Conservation (phyloP, 2,329 filamentous ascomycete genomes). For the Exophiala lecanii-corni region DNA sequence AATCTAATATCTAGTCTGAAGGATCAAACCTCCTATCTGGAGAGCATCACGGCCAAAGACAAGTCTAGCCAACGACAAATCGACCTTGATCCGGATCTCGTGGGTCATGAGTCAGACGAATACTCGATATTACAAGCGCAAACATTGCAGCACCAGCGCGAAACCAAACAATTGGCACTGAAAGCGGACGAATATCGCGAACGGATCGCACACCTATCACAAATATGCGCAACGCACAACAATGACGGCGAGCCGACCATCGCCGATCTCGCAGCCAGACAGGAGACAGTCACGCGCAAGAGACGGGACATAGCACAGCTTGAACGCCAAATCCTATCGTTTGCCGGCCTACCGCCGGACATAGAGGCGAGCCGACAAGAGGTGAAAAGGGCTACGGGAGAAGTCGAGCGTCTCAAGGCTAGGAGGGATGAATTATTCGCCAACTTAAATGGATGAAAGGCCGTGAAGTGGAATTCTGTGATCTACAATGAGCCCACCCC, state of each 20-base stretch:
- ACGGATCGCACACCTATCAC: constrained; percentile 41
- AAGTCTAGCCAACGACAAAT: constrained; percentile 37
- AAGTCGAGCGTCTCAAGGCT: constrained; percentile 58
- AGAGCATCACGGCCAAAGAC: constrained; percentile 21
- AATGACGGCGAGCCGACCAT: not conserved
- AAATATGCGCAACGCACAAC: not conserved
- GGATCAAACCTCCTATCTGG: constrained; percentile 27
- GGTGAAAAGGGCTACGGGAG: constrained; percentile 61
- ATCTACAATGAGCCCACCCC: too few relatives aligned
- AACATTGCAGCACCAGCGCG: constrained; percentile 70
- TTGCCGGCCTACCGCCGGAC: constrained; percentile 69
- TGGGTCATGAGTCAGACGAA: constrained; percentile 47
- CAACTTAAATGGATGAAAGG: constrained; percentile 33
- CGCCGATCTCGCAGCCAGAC: constrained; percentile 6
- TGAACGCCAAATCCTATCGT: constrained; percentile 58
- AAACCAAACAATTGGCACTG: constrained; percentile 60
- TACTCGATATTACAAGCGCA: constrained; percentile 51
- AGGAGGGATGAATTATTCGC: constrained; percentile 72
- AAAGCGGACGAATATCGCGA: constrained; percentile 65
- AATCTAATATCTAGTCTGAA: constrained; percentile 6
- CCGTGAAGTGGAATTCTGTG: too few relatives aligned
- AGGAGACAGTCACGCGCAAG: constrained; percentile 28
- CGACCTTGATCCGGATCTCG: not conserved
- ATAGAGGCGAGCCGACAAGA: constrained; percentile 63
- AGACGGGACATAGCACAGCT: constrained; percentile 56